Conservation (phyloP, 1,139 yeast species). For the Kodamaea alishanica region DNA sequence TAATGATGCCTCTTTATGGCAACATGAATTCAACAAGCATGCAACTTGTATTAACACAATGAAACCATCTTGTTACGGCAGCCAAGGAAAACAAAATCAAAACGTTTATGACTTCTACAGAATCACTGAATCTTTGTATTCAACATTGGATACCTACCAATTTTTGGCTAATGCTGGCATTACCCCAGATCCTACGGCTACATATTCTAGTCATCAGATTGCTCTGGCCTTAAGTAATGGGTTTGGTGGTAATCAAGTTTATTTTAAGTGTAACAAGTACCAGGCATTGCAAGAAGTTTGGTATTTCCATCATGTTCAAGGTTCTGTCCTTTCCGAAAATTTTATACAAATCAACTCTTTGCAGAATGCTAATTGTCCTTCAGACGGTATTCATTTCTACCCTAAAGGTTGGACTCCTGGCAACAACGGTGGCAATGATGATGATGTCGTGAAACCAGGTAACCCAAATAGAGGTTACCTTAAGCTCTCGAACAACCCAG, state of each 20-base stretch:
- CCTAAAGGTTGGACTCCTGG: slow-evolving; percentile 49
- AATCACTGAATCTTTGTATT: slow-evolving; percentile 60
- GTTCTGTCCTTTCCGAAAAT: slow-evolving; percentile 64
- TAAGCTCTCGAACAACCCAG: slow-evolving; percentile 52
- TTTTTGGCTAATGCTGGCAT: slow-evolving; percentile 69
- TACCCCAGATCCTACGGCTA: slow-evolving; percentile 54
- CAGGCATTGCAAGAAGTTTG: slow-evolving; percentile 80
- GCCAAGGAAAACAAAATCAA: slow-evolving; percentile 35
- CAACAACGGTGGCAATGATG: slow-evolving; percentile 2
- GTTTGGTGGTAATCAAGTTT: slow-evolving; percentile 59
- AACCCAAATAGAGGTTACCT: slow-evolving; percentile 34
- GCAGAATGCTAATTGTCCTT: slow-evolving; percentile 59
- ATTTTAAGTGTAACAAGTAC: slow-evolving; percentile 65
- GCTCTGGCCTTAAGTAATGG: slow-evolving; percentile 57
- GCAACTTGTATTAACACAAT: slow-evolving; percentile 89
- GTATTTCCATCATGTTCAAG: slow-evolving; percentile 81
- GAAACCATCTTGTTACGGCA: slow-evolving; percentile 61
- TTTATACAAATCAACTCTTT: slow-evolving; percentile 66
- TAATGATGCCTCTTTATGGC: slow-evolving; percentile 74
- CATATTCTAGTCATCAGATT: slow-evolving; percentile 65
- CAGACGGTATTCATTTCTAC: slow-evolving; percentile 62
- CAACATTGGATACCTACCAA: slow-evolving; percentile 64
- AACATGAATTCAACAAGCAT: slow-evolving; percentile 92
- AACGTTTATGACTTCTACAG: slow-evolving; percentile 79
- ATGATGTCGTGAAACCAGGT: slow-evolving; percentile 11